phyloP scores from a whole-genome alignment of 1,284 basidiomycete genomes.

The Cutaneotrichosporon daszewskae region DNA sequence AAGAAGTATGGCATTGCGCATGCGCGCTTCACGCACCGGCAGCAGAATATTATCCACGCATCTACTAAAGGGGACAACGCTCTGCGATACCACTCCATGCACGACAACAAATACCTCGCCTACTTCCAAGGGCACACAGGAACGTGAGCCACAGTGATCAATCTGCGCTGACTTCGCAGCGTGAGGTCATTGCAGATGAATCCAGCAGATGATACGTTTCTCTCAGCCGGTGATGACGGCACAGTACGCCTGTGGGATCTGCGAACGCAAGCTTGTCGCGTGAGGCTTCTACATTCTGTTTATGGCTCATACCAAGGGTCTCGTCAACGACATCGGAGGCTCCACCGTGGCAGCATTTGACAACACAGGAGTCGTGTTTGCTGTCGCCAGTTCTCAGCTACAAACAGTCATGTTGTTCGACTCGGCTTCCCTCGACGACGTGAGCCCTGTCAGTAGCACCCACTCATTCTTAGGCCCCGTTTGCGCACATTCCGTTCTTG shows the following conservation, averaged over 20 bases:
- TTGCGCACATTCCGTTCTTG: conserved; percentile 67
- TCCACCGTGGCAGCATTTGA: conserved; percentile 87
- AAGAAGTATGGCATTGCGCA: conserved; percentile 96
- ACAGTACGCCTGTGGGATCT: conserved; percentile 97
- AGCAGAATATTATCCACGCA: conserved; percentile 76
- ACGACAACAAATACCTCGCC: conserved; percentile 91
- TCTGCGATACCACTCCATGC: conserved; percentile 86
- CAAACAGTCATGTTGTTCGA: conserved; percentile 83
- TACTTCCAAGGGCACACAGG: conserved; percentile 94
- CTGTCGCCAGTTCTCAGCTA: conserved; percentile 77
- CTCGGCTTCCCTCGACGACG: conserved; percentile 76
- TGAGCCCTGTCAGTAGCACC: too few relatives aligned
- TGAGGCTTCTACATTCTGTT: conserved; percentile 21
- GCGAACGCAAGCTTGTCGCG: conserved; percentile 66
- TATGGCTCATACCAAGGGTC: conserved; percentile 38
- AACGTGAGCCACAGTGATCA: conserved; percentile 42
- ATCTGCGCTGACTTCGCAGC: conserved; percentile 32
- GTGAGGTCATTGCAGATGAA: conserved; percentile 89
- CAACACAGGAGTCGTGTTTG: conserved; percentile 81
- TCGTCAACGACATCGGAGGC: conserved; percentile 52
- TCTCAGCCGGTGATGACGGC: conserved; percentile 88
- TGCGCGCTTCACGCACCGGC: conserved; percentile 88
- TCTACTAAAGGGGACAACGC: conserved; percentile 88
- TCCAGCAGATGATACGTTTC: conserved; percentile 88
- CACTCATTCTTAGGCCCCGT: conserved; percentile 57